A percentile compares a stretch with the other conserved stretches of the same genome.
Conservation (phyloP, 2,329 filamentous ascomycete genomes). For the Penicillium sp. region DNA sequence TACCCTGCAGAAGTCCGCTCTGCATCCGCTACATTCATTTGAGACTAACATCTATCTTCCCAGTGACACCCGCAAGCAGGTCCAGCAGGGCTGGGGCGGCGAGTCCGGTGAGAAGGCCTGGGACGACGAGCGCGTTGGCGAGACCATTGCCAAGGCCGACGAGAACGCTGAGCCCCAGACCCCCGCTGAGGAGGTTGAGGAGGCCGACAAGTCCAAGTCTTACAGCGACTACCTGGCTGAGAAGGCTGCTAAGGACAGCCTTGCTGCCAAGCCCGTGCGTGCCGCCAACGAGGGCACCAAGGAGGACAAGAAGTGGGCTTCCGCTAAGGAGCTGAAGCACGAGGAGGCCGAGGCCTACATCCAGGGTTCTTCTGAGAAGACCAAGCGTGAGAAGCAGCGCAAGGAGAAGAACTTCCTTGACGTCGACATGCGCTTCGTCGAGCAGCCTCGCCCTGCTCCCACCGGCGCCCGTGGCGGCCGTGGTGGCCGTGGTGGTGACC, state of each 20-base stretch:
- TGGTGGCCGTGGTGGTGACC: conserved; percentile 29
- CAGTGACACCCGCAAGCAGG: conserved; percentile 52
- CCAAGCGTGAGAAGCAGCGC: conserved; percentile 79
- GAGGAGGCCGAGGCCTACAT: conserved; percentile 74
- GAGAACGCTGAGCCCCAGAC: conserved; percentile 72
- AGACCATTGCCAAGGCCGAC: conserved; percentile 84
- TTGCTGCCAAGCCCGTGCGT: conserved; percentile 71
- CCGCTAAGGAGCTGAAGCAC: conserved; percentile 68
- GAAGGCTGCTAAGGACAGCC: conserved; percentile 69
- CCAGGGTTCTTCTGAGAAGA: conserved; percentile 72
- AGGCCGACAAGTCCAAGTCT: conserved; percentile 87
- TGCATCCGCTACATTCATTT: neutral
- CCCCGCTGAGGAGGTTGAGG: conserved; percentile 52
- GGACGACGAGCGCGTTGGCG: conserved; percentile 88
- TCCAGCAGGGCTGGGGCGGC: conserved; percentile 86
- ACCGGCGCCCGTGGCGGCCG: conserved; percentile 37
- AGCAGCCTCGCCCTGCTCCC: conserved; percentile 62
- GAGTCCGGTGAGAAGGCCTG: conserved; percentile 80
- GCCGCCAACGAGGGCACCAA: conserved; percentile 91
- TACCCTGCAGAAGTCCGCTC: neutral
- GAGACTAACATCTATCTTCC: conserved; percentile 27
- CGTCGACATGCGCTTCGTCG: conserved; percentile 81
- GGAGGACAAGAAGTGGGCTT: conserved; percentile 88
- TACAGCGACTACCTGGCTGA: conserved; percentile 86
- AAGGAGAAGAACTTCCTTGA: conserved; percentile 90